Conservation (phyloP, 495 filamentous ascomycete species). For the Neurospora sp. region DNA sequence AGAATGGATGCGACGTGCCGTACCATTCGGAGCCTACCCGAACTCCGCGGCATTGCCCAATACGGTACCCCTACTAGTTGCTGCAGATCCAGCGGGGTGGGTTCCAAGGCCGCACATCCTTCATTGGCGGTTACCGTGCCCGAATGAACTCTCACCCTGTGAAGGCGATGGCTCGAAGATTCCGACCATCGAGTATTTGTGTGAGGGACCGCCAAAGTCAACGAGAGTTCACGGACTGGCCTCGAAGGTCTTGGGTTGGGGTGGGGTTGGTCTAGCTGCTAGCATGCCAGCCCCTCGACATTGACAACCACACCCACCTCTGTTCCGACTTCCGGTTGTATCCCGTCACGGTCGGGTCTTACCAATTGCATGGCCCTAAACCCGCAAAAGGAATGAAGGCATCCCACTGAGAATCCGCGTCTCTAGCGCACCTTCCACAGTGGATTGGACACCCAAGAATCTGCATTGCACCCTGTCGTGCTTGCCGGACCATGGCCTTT, state of each 20-base stretch:
- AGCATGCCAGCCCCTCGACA: too few relatives aligned
- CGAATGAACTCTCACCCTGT: not conserved
- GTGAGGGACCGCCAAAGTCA: not conserved
- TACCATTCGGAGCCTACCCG: not conserved
- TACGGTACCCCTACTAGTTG: not conserved
- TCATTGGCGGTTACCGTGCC: not conserved
- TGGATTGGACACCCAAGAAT: not conserved
- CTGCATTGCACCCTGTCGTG: not conserved
- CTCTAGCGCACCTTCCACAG: not conserved
- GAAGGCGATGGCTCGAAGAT: not conserved
- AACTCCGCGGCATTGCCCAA: not conserved
- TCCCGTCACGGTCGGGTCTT: too few relatives aligned
- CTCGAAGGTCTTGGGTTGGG: not conserved
- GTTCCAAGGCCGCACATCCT: not conserved
- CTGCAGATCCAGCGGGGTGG: not conserved
- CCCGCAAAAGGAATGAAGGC: not conserved
- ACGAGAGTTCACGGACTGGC: not conserved
- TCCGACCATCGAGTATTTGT: not conserved
- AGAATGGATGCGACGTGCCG: not conserved
- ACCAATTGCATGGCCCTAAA: too few relatives aligned
- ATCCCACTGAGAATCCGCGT: not conserved
- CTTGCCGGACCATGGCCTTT: not conserved
- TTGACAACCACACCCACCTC: too few relatives aligned
- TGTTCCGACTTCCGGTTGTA: too few relatives aligned
- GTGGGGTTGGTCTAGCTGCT: too few relatives aligned